Conservation (phyloP, 441 rosid species). For the Adansonia gregorii region DNA sequence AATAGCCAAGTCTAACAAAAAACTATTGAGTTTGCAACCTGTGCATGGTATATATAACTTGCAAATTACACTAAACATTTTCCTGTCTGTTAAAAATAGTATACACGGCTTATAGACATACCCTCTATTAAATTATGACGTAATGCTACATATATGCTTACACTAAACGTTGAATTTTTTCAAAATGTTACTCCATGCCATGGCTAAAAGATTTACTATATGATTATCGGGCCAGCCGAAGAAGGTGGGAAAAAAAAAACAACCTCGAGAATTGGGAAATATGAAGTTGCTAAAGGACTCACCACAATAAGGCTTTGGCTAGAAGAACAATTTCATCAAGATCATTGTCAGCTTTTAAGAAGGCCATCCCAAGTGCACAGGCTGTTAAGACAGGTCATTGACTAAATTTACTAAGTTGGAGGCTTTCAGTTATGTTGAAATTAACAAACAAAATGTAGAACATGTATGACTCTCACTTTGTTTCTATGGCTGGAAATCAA, state of each 20-base stretch:
- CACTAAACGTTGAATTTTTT: background rate
- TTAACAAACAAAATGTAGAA: conserved; percentile 14
- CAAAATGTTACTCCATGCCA: background rate
- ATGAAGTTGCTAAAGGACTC: background rate
- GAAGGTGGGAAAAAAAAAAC: background rate
- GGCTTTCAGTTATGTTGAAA: background rate
- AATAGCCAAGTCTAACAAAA: background rate
- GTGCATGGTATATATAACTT: background rate
- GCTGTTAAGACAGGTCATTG: background rate
- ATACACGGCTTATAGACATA: conserved; percentile 27
- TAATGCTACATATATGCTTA: conserved; percentile 14
- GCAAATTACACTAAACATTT: conserved; percentile 13
- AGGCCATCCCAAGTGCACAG: conserved; percentile 8
- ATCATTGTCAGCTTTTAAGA: conserved; percentile 15
- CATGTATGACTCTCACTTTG: background rate
- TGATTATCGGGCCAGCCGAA: conserved; percentile 15
- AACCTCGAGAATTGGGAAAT: background rate
- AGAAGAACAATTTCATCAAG: conserved; percentile 1
- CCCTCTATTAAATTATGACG: conserved; percentile 12
- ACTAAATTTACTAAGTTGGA: background rate
- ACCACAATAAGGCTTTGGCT: background rate
- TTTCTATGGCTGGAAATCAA: conserved; percentile 2
- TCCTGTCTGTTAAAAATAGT: conserved; percentile 14
- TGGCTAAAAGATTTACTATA: conserved; percentile 8
- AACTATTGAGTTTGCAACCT: background rate